Percentiles rank a stretch among this genome's conserved stretches.
Evolutionary conservation across 1,284 basidiomycete genomes (phyloP).

Genomic region (Puccinia triticina): DNA sequence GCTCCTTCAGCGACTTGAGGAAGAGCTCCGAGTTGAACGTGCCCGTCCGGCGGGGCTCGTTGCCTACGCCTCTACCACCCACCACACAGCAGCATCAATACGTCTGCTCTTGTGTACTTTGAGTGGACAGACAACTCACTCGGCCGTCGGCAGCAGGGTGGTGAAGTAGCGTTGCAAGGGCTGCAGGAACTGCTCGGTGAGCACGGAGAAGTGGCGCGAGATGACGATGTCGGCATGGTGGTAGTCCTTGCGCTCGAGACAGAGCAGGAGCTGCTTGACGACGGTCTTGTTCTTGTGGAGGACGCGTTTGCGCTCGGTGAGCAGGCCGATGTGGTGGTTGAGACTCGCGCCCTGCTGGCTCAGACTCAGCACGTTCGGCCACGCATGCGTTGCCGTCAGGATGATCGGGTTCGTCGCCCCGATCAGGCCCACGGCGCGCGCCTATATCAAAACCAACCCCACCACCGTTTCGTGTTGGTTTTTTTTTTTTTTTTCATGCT

Average conservation of each 20-base stretch:
- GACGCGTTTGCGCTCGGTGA: conserved; percentile 41
- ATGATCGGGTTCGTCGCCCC: conserved; percentile 96
- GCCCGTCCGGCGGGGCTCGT: conserved; percentile 1
- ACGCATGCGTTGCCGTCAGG: conserved; percentile 81
- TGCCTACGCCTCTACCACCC: not conserved
- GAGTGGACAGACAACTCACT: not conserved
- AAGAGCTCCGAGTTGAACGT: conserved; percentile 70
- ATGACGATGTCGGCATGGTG: conserved; percentile 69
- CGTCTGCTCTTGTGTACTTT: not conserved
- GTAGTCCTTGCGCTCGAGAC: conserved; percentile 55
- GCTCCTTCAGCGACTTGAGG: conserved; percentile 75
- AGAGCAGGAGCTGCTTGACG: conserved; percentile 27
- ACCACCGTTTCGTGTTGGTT: too few relatives aligned
- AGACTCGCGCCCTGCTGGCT: conserved; percentile 61
- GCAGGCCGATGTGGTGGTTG: conserved; percentile 28
- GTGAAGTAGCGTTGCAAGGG: conserved; percentile 92
- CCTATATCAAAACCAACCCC: conserved; percentile 64
- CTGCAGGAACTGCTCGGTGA: conserved; percentile 85
- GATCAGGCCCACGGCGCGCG: conserved; percentile 78
- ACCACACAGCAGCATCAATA: not conserved
- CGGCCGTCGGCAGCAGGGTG: conserved; percentile 71
- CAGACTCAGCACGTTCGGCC: conserved; percentile 78
- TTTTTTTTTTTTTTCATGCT: too few relatives aligned
- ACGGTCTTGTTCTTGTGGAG: conserved; percentile 43
- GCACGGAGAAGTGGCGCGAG: conserved; percentile 79